Percentiles rank a stretch among this genome's conserved stretches.
Evolutionary conservation across 495 filamentous ascomycete species (phyloP).

Genomic region (Penicillium pulvis): DNA sequence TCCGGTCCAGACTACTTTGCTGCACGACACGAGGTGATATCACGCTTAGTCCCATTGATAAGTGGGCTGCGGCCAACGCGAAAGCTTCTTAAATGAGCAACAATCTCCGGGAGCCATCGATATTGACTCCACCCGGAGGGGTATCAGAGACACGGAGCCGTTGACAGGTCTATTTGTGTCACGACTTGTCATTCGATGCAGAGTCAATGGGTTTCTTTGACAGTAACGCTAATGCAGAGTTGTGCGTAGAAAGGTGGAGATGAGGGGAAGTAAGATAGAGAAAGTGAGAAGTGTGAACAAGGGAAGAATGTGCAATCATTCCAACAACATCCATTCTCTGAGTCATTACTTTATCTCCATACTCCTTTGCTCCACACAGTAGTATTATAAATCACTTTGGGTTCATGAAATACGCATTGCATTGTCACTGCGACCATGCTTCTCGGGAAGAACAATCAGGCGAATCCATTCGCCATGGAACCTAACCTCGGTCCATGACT

Average conservation of each 20-base stretch:
- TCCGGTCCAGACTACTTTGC: background rate
- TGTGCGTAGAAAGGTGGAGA: constrained; percentile 16
- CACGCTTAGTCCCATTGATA: constrained; percentile 16
- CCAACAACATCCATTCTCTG: background rate
- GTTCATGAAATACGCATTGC: background rate
- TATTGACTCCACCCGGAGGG: constrained; percentile 1
- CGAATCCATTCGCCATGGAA: constrained; percentile 7
- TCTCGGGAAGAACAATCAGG: constrained; percentile 15
- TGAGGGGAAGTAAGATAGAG: background rate
- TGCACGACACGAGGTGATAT: constrained; percentile 10
- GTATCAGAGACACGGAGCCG: constrained; percentile 17
- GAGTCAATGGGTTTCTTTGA: constrained; percentile 14
- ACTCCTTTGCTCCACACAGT: too few species aligned
- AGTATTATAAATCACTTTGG: too few species aligned
- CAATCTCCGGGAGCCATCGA: constrained; percentile 18
- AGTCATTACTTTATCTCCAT: background rate
- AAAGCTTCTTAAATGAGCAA: constrained; percentile 10
- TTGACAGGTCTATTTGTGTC: constrained; percentile 26
- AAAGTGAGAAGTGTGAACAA: background rate
- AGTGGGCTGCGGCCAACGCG: constrained; percentile 15
- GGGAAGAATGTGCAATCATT: constrained; percentile 1
- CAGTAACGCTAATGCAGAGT: constrained; percentile 18
- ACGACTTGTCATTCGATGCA: constrained; percentile 12
- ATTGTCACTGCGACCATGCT: background rate
- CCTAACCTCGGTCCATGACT: constrained; percentile 9